Evolutionary conservation across 108 stramenopile genomes (phyloP).

Genomic region (Bacterosira constricta): DNA sequence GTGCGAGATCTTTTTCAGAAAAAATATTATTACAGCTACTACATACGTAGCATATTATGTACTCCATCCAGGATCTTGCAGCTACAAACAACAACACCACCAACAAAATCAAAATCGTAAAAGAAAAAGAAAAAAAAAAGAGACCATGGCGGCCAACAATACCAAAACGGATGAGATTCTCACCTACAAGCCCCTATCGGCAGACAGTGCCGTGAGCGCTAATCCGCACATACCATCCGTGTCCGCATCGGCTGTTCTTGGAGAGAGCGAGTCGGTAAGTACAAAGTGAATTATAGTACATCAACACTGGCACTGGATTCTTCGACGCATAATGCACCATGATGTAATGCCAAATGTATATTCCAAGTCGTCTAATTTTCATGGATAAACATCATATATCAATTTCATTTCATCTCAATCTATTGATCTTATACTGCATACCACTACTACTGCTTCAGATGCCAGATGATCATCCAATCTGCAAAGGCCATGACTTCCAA

Average conservation of each 20-base stretch:
- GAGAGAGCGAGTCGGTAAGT: conserved; percentile 75
- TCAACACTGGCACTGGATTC: too few species aligned
- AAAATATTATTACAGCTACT: too few species aligned
- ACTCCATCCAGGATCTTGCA: too few species aligned
- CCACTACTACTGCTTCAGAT: conserved; percentile 6
- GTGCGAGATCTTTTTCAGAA: too few species aligned
- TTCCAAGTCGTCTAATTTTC: too few species aligned
- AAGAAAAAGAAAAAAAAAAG: not conserved
- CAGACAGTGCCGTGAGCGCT: conserved; percentile 50
- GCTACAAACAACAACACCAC: too few species aligned
- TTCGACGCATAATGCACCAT: too few species aligned
- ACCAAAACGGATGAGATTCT: not conserved
- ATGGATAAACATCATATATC: not conserved
- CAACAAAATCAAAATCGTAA: not conserved
- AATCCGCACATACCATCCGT: conserved; percentile 82
- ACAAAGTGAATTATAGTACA: not conserved
- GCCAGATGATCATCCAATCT: conserved; percentile 57
- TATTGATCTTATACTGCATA: conserved; percentile 3
- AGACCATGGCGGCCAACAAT: not conserved
- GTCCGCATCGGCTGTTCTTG: conserved; percentile 83
- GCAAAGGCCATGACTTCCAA: conserved; percentile 91
- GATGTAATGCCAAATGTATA: too few species aligned
- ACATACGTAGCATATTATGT: too few species aligned
- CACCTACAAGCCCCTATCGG: conserved; percentile 26
- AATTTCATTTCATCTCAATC: not conserved